These are phyloP conservation scores for Carex scoparia DNA, from an alignment of 176 grass and related monocot species.

Conservation along the genomic window DNA sequence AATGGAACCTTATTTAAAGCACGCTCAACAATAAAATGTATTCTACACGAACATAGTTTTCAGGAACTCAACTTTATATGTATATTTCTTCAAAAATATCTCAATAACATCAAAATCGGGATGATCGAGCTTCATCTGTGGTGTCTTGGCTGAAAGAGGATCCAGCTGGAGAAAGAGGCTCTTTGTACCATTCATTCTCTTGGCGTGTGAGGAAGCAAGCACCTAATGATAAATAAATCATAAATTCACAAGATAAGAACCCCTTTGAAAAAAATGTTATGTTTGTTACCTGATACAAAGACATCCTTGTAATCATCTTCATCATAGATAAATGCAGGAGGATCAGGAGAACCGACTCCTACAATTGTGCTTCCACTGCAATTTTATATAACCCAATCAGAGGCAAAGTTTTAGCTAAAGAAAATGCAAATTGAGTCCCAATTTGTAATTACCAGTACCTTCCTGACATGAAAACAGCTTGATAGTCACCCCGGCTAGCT, in stretches of 20 bases:
- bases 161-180: constrained; percentile 48
- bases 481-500: constrained; percentile 56
- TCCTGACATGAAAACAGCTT: constrained; percentile 98
- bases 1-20: neutral
- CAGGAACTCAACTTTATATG: neutral
- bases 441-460: constrained; percentile 38
- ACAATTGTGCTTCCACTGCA: constrained; percentile 96
- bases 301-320: constrained; percentile 96
- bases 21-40: neutral
- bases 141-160: constrained; percentile 39
- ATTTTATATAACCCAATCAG: constrained; percentile 4
- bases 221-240: constrained; percentile 25
- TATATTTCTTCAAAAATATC: neutral
- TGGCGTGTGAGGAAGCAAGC: constrained; percentile 70
- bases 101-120: neutral
- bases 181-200: constrained; percentile 85
- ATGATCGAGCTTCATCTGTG: constrained; percentile 29
- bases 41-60: neutral
- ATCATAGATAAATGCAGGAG: constrained; percentile 80
- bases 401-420: neutral
- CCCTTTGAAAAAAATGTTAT: neutral
- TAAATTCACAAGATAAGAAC: constrained; percentile 12
- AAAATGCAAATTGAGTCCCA: neutral
- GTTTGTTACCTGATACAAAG: constrained; percentile 75
- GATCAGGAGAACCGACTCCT: constrained; percentile 83